Conservation (phyloP, 2,329 filamentous ascomycete genomes). For the Alternaria dauci region DNA sequence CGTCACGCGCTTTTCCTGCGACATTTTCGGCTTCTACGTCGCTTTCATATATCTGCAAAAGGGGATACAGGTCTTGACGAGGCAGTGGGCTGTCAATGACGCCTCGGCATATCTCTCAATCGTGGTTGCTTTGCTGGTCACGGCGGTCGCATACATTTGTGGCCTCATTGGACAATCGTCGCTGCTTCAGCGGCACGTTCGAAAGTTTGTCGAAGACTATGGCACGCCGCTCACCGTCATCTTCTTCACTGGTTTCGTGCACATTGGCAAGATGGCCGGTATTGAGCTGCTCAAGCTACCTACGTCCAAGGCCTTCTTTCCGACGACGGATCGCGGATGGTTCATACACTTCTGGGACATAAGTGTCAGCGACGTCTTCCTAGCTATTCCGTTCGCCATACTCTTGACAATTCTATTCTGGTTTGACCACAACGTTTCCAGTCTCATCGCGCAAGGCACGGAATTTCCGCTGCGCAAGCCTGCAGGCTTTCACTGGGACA, state of each 20-base stretch:
- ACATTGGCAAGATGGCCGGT: slow-evolving; percentile 81
- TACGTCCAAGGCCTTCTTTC: slow-evolving; percentile 79
- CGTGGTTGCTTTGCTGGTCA: slow-evolving; percentile 77
- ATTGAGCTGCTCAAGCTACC: slow-evolving; percentile 76
- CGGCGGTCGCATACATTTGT: slow-evolving; percentile 78
- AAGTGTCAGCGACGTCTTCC: slow-evolving; percentile 74
- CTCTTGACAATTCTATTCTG: slow-evolving; percentile 86
- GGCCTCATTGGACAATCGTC: slow-evolving; percentile 74
- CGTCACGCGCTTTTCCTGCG: slow-evolving; percentile 89
- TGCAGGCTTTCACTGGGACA: slow-evolving; percentile 69
- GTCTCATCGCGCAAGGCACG: slow-evolving; percentile 64
- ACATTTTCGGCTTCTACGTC: slow-evolving; percentile 94
- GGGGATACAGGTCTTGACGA: slow-evolving; percentile 82
- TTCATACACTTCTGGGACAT: slow-evolving; percentile 85
- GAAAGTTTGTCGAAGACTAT: slow-evolving; percentile 89
- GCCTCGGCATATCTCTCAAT: slow-evolving; percentile 79
- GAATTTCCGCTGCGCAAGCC: slow-evolving; percentile 66
- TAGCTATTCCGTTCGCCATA: slow-evolving; percentile 86
- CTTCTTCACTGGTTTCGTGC: slow-evolving; percentile 90
- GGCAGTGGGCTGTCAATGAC: slow-evolving; percentile 71
- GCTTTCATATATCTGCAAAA: slow-evolving; percentile 93
- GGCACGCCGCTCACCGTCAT: slow-evolving; percentile 73
- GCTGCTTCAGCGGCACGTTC: slow-evolving; percentile 76
- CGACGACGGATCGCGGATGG: slow-evolving; percentile 77
- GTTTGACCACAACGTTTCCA: slow-evolving; percentile 81